These are phyloP conservation scores for Tolypocladium paradoxum DNA, from an alignment of 2,329 filamentous ascomycete species.

Conservation along the genomic window DNA sequence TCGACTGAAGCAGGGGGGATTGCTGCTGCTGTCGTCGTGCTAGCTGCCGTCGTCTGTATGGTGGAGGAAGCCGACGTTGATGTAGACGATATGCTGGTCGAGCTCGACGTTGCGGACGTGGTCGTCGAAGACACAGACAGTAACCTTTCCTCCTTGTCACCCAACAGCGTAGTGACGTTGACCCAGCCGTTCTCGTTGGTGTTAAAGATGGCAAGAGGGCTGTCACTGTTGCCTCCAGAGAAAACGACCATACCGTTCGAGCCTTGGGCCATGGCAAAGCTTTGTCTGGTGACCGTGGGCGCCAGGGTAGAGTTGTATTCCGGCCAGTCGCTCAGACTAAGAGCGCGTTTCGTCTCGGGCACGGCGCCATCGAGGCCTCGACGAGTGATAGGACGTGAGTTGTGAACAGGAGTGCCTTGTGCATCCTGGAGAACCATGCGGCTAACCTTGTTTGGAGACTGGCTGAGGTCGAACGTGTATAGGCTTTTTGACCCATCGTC, in stretches of 20 bases:
- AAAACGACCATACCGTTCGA: conserved; percentile 60
- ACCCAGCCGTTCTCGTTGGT: conserved; percentile 67
- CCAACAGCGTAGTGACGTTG: conserved; percentile 56
- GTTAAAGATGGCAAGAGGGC: conserved; percentile 69
- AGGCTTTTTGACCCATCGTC: conserved; percentile 70
- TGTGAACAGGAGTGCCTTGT: conserved; percentile 41
- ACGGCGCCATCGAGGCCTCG: conserved; percentile 15
- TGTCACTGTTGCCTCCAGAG: conserved; percentile 58
- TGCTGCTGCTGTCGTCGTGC: background rate
- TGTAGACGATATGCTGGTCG: conserved; percentile 8
- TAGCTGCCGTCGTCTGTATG: conserved; percentile 10
- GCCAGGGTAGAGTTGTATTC: conserved; percentile 67
- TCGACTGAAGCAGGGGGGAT: background rate
- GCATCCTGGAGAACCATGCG: conserved; percentile 56
- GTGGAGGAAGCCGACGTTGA: conserved; percentile 10
- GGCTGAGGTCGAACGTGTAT: conserved; percentile 65
- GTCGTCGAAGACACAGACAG: conserved; percentile 20
- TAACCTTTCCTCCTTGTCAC: conserved; percentile 29
- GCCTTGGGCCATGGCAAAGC: conserved; percentile 62
- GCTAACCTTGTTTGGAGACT: conserved; percentile 64
- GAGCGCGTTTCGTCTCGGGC: conserved; percentile 18
- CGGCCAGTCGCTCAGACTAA: conserved; percentile 60
- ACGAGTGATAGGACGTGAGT: conserved; percentile 30
- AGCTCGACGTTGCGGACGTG: conserved; percentile 13
- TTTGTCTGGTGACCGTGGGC: conserved; percentile 49